phyloP scores from a whole-genome alignment of 352 stramenopile species.

The Phytophthora rubi region DNA sequence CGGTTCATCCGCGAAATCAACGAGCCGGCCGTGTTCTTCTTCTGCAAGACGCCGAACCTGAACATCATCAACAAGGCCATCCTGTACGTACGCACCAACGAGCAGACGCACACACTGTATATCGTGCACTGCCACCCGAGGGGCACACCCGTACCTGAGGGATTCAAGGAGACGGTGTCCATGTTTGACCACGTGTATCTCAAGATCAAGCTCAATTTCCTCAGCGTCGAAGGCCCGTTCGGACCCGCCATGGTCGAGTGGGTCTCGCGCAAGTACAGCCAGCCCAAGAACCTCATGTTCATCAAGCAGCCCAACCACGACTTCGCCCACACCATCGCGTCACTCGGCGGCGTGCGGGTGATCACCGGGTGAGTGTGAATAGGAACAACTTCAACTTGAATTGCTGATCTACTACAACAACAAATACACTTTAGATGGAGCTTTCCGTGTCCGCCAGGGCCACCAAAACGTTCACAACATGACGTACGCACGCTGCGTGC shows the following conservation, averaged over 20 bases:
- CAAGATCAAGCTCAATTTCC: conserved; percentile 94
- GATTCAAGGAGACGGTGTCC: conserved; percentile 87
- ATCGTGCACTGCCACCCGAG: conserved; percentile 91
- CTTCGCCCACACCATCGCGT: conserved; percentile 93
- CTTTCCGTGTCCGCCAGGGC: not conserved
- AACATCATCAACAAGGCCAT: conserved; percentile 96
- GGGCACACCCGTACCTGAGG: conserved; percentile 59
- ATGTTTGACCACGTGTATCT: conserved; percentile 96
- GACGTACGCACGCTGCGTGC: not conserved
- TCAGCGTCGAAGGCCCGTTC: conserved; percentile 88
- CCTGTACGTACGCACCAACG: conserved; percentile 95
- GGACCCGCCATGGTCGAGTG: conserved; percentile 93
- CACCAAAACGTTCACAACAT: not conserved
- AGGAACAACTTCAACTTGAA: conserved; percentile 20
- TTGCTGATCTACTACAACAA: not conserved
- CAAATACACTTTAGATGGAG: conserved; percentile 3
- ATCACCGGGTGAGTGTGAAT: conserved; percentile 78
- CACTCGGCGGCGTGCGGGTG: conserved; percentile 92
- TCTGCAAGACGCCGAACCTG: conserved; percentile 92
- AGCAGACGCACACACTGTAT: conserved; percentile 91
- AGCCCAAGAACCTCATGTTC: conserved; percentile 97
- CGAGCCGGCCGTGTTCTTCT: conserved; percentile 94
- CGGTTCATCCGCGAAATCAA: conserved; percentile 87
- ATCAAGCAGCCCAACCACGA: conserved; percentile 96
- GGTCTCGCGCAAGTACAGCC: conserved; percentile 87